Evolutionary conservation across 805 yeast genomes (phyloP), one percentile per base, ranked within the genome.

Genomic region (Ogataea chonburiensis): DNA sequence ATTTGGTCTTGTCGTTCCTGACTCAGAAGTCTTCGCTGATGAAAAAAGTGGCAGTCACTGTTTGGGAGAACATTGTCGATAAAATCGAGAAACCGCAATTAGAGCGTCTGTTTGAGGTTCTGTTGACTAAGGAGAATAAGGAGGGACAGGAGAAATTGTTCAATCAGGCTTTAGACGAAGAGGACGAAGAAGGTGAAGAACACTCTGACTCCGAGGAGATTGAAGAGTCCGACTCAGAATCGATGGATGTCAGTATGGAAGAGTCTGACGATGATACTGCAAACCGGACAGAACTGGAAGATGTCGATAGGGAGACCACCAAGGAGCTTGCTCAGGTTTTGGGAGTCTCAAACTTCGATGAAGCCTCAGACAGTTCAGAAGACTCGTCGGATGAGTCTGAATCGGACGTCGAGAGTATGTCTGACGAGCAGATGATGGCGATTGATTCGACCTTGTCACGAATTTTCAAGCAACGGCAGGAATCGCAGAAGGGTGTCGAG

Each of bases 361-460:
- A 66, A 5, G 37, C 30, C 6, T 23, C 31, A 4, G 32, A 29
- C 17, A 15, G 21, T 7, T 67, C 63, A 10, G n/a, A n/a, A n/a
- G 73, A 68, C 8, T 56, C 57, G 6, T 79, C 73, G 24, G 75
- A 67, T 13, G 79, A 70, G 4, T 75, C 69, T 18, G 80, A 73
- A 18, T 72, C 75, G 5, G 80, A 75, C 17, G 85, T 80, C 34
- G 95, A 85, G 47, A 79, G 91, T 0, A 86, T 88, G 94, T 95
- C 89, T 42, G 97, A 89, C 60, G 96, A 89, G 51, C 88, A 88
- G 57, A 91, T 91, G 98, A 79, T 88, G 81, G 94, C 89, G 14
- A 74, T 91, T 50, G 98, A 91, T 56, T 84, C 72, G 15, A 93
- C 87, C 43, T 66, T 91, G 19, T 76, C 96, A 0, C 73, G 72